Evolutionary conservation across 306 rosid genomes (phyloP).

Genomic region (Vigna trinervia): DNA sequence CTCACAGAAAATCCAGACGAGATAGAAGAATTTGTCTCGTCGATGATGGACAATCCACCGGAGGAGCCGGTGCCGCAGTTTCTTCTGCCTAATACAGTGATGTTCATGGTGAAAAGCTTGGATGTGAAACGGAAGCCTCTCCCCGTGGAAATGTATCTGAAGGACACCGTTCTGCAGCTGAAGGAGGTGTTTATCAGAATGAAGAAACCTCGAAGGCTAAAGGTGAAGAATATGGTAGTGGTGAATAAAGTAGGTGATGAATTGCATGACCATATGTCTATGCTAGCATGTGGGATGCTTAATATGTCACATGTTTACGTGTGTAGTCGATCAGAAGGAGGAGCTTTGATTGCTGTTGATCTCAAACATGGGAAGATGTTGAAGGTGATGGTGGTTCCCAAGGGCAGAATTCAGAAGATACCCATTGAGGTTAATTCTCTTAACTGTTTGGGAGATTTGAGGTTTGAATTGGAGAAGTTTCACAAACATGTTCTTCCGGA

Average conservation of each 20-base stretch:
- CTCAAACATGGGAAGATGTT: neutral
- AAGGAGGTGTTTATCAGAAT: neutral
- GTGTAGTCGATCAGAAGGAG: neutral
- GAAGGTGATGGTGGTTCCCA: neutral
- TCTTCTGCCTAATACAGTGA: neutral
- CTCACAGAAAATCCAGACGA: too few relatives aligned
- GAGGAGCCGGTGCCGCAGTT: neutral
- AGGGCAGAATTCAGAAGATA: neutral
- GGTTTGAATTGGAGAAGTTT: neutral
- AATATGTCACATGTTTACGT: neutral
- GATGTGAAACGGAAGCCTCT: neutral
- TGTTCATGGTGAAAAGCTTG: neutral
- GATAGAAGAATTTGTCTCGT: too few relatives aligned
- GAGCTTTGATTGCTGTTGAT: neutral
- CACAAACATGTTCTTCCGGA: neutral
- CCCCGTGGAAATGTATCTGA: neutral
- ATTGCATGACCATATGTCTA: conserved; percentile 31
- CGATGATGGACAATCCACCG: too few relatives aligned
- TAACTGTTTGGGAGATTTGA: neutral
- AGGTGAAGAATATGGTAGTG: neutral
- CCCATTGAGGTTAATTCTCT: neutral
- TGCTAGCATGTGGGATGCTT: conserved; percentile 40
- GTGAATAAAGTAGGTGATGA: neutral
- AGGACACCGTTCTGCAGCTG: conserved; percentile 13
- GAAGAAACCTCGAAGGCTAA: neutral